Evolutionary conservation across 768 basidiomycete species (phyloP).

Genomic region (Russula vinacea): DNA sequence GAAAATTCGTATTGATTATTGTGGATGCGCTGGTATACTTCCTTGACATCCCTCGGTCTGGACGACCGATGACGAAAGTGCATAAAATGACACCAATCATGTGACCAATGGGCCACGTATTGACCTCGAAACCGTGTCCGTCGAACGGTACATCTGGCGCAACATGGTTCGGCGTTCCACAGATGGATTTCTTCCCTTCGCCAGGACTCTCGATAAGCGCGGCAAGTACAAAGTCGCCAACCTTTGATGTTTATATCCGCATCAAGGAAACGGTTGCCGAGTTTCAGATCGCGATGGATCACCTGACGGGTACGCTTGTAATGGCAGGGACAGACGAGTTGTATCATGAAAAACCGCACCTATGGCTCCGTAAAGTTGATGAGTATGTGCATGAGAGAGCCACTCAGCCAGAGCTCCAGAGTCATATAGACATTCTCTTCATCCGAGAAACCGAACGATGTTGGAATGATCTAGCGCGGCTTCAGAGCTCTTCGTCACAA

Average conservation of each 20-base stretch:
- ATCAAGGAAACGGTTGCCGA: conserved; percentile 93
- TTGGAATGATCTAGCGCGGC: conserved; percentile 85
- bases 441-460: conserved; percentile 87
- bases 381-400: conserved; percentile 88
- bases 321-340: conserved; percentile 92
- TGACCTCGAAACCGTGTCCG: conserved; percentile 97
- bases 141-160: conserved; percentile 97
- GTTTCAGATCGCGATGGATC: conserved; percentile 95
- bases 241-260: conserved; percentile 90
- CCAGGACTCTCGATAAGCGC: conserved; percentile 95
- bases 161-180: conserved; percentile 98
- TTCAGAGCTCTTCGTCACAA: conserved; percentile 90
- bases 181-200: conserved; percentile 98
- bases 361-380: conserved; percentile 90
- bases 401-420: conserved; percentile 86
- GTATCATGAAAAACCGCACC: conserved; percentile 87
- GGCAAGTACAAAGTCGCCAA: conserved; percentile 96
- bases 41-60: conserved; percentile 98
- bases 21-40: conserved; percentile 94
- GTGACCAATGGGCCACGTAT: conserved; percentile 96
- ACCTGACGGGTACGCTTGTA: conserved; percentile 98
- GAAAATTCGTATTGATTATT: conserved; percentile 94
- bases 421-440: conserved; percentile 96
- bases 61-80: conserved; percentile 90
- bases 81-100: conserved; percentile 98